Base-by-base conservation (phyloP, 2,329 filamentous ascomycete species). In the Ophioceras dolichostomum region DNA sequence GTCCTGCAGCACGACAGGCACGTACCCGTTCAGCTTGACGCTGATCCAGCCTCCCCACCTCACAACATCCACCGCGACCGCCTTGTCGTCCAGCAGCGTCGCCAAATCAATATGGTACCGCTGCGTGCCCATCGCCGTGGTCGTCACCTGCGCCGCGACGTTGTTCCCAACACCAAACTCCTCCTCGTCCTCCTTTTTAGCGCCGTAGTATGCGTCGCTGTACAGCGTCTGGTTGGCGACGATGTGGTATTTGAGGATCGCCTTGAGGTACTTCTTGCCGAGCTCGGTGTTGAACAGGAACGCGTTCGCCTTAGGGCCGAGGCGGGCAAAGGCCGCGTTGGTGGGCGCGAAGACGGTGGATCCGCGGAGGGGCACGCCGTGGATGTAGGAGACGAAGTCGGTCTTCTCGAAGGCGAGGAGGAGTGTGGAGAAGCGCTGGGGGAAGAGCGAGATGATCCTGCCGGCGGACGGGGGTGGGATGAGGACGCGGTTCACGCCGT, bases 281-380 rank as follows among this genome's bases (percentile, higher is more conserved):
- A 68, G 71, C 20, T 73, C 65, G 41, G 80, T 83, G 56, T 70
- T 72, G 68, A 95, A 95, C 4, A 95, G 67, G 68, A 94, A 95
- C 17, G 78, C 83, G 52, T 89, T 93, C 49, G 80, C 73, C 39
- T 56, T 66, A 1, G 73, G 69, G 0, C 86, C 85, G 1, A 95
- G 76, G 45, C 73, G 73, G 48, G 70, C 53, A 63, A 89, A 94
- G n/a, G 87, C 88, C 4, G 59, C 61, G 67, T 95, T 94, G 32
- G 71, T 75, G 0, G 88, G 87, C 0, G 82, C 83, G 49, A 94
- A 93, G 42, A 91, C 54, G 3, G 87, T 94, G 28, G 76, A 76
- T 26, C 85, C 85, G 3, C 64, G 57, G 26, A 61, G 62, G 14
- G 56, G 49, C 45, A 68, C 62, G 47, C 71, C 64, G 38, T 79